A percentile compares a stretch with the other conserved stretches of the same genome.
These are phyloP conservation scores for Melampsora americana DNA, from an alignment of 1,284 basidiomycete species.

Conservation along the genomic window DNA sequence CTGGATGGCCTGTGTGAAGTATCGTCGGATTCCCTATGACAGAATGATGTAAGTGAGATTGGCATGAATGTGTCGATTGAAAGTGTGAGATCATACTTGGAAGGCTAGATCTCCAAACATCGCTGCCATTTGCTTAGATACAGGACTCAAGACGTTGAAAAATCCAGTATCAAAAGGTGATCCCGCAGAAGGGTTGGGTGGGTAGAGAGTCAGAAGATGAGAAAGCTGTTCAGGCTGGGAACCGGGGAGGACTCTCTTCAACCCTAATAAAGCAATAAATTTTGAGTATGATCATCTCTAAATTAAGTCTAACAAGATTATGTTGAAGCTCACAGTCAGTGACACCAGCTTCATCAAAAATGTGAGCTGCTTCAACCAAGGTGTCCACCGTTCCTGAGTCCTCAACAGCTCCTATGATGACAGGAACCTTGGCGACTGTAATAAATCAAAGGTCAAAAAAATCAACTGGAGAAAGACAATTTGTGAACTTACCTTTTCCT, in stretches of 20 bases:
- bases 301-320: too few relatives aligned
- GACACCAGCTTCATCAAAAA: background rate
- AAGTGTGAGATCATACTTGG: background rate
- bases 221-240: background rate
- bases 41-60: background rate
- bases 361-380: background rate
- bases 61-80: too few relatives aligned
- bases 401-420: background rate
- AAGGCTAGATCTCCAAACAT: slow-evolving; percentile 5
- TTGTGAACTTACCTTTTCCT: background rate
- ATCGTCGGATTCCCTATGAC: background rate
- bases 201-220: background rate
- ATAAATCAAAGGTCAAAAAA: too few relatives aligned
- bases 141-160: background rate
- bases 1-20: background rate
- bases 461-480: background rate
- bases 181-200: background rate
- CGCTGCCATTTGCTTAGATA: background rate
- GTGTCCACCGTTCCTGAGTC: background rate
- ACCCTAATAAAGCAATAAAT: background rate
- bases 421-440: background rate
- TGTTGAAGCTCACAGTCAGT: background rate
- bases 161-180: background rate
- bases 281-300: too few relatives aligned
- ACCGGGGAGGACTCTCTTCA: background rate